phyloP scores from a whole-genome alignment of 2,329 filamentous ascomycete species.

The Thermoascus crustaceus region DNA sequence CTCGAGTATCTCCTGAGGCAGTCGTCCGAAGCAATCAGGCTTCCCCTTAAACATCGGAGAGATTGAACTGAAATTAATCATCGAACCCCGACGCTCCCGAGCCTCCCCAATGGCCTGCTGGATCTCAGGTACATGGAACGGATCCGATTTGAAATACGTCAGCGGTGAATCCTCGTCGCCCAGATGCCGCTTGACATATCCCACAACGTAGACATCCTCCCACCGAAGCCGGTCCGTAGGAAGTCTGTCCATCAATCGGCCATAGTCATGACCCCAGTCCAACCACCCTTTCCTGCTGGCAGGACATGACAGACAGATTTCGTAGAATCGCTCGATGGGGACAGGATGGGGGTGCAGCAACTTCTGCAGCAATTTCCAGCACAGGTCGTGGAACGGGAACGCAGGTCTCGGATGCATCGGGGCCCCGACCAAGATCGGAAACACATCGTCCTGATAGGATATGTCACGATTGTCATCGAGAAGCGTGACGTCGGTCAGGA shows the following conservation, averaged over 20 bases:
- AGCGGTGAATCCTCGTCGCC: constrained; percentile 6
- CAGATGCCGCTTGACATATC: constrained; percentile 3
- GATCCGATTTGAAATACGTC: constrained; percentile 6
- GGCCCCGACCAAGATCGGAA: constrained; percentile 7
- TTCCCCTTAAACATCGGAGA: constrained; percentile 1
- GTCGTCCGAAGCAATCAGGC: constrained; percentile 10
- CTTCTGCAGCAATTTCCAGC: constrained; percentile 12
- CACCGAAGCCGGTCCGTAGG: constrained; percentile 7
- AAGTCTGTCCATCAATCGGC: constrained; percentile 7
- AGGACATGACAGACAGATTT: constrained; percentile 14
- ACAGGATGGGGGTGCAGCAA: constrained; percentile 9
- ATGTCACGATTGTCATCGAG: constrained; percentile 7
- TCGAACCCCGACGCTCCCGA: constrained; percentile 1
- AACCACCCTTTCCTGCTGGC: constrained; percentile 6
- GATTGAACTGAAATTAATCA: not conserved
- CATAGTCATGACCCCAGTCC: constrained; percentile 14
- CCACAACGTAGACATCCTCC: constrained; percentile 9
- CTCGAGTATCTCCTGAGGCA: constrained; percentile 14
- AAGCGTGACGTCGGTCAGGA: constrained; percentile 12
- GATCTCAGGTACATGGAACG: constrained; percentile 8
- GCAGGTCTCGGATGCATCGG: constrained; percentile 6
- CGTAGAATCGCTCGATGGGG: constrained; percentile 12
- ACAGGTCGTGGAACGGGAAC: constrained; percentile 14
- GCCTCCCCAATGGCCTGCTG: constrained; percentile 5
- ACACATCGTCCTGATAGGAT: constrained; percentile 7